Evolutionary conservation across 2,329 filamentous ascomycete genomes (phyloP).

Genomic region (Pyrenophora tritici-repentis): DNA sequence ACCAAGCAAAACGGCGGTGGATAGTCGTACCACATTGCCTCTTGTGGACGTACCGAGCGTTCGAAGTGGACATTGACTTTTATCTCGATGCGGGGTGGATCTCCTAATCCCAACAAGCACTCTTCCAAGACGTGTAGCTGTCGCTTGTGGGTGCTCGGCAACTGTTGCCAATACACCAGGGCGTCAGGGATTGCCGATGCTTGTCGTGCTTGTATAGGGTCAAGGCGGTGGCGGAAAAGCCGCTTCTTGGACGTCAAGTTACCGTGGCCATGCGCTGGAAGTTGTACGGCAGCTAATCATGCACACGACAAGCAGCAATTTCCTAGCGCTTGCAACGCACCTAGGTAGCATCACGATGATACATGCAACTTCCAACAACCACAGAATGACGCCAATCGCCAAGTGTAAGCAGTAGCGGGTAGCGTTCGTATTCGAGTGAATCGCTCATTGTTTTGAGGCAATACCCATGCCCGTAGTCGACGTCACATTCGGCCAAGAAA

Average conservation of each 20-base stretch:
- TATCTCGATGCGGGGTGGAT: slow-evolving; percentile 4
- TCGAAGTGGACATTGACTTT: background rate
- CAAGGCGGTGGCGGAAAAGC: slow-evolving; percentile 10
- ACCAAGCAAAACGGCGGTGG: background rate
- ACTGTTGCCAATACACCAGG: slow-evolving; percentile 9
- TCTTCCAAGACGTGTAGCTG: slow-evolving; percentile 7
- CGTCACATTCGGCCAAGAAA: slow-evolving; percentile 1
- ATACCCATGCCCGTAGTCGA: background rate
- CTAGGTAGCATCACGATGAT: slow-evolving; percentile 7
- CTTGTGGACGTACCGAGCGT: background rate
- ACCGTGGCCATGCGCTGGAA: slow-evolving; percentile 16
- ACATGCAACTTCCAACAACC: background rate
- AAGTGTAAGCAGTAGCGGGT: background rate
- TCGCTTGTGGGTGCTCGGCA: slow-evolving; percentile 11
- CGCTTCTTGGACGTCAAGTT: slow-evolving; percentile 9
- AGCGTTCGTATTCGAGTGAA: slow-evolving; percentile 12
- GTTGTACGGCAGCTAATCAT: slow-evolving; percentile 11
- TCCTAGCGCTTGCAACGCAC: slow-evolving; percentile 5
- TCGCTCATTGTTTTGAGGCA: slow-evolving; percentile 23
- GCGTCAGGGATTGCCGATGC: slow-evolving; percentile 13
- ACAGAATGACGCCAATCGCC: slow-evolving; percentile 6
- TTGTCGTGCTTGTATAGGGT: slow-evolving; percentile 6
- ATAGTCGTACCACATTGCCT: slow-evolving; percentile 3
- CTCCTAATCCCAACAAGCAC: slow-evolving; percentile 16
- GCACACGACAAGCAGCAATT: background rate